Evolutionary conservation across 176 grass and related monocot genomes (phyloP).

Genomic region (Coix lacrymajobi): DNA sequence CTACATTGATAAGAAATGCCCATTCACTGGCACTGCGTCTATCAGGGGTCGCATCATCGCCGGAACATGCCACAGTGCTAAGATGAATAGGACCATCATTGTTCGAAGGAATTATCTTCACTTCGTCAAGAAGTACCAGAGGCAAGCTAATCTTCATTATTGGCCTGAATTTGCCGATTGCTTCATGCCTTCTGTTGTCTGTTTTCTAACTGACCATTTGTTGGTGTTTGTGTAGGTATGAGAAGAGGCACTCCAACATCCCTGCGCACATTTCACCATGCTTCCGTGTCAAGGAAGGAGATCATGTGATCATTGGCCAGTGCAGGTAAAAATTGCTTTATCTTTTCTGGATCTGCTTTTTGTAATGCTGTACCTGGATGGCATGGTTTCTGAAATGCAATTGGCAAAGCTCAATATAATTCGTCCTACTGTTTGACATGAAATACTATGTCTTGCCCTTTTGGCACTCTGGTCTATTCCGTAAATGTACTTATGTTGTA

Average conservation of each 20-base stretch:
- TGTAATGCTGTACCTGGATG: background rate
- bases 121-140: constrained; percentile 42
- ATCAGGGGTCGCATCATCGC: constrained; percentile 39
- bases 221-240: constrained; percentile 16
- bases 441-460: background rate
- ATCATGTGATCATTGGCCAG: constrained; percentile 41
- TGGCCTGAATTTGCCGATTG: background rate
- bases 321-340: constrained; percentile 14
- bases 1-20: constrained; percentile 44
- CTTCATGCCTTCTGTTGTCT: background rate
- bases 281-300: constrained; percentile 36
- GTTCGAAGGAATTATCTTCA: constrained; percentile 40
- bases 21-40: constrained; percentile 38
- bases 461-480: background rate
- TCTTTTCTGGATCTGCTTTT: background rate
- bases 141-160: background rate
- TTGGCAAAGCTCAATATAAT: background rate
- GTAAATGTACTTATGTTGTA: background rate
- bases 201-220: background rate
- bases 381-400: background rate
- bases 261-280: constrained; percentile 38
- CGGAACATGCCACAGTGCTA: constrained; percentile 39
- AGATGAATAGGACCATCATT: constrained; percentile 41
- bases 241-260: constrained; percentile 46
- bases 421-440: background rate